Conservation (phyloP, 2,329 filamentous ascomycete genomes). For the Talaromyces sp. region DNA sequence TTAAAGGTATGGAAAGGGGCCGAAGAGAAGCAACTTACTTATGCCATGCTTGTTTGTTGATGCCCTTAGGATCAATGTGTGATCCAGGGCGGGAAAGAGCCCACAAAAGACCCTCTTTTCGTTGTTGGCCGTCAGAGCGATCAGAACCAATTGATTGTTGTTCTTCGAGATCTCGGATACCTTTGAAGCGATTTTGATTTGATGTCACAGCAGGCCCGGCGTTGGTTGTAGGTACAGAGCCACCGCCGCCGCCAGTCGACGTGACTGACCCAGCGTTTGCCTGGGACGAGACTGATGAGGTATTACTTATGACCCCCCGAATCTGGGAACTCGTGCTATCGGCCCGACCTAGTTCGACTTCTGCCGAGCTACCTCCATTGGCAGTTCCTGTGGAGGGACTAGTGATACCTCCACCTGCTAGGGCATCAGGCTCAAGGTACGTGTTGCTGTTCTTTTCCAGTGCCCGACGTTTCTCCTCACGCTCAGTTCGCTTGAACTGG, state of each 20-base stretch:
- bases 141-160: constrained; percentile 64
- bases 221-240: constrained; percentile 21
- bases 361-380: constrained; percentile 60
- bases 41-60: constrained; percentile 98
- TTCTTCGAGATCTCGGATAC: constrained; percentile 89
- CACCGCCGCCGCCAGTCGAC: constrained; percentile 24
- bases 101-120: constrained; percentile 95
- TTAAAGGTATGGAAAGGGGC: background rate
- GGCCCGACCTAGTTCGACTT: constrained; percentile 70
- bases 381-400: constrained; percentile 36
- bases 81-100: constrained; percentile 89
- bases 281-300: constrained; percentile 49
- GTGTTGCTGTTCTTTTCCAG: constrained; percentile 83
- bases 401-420: constrained; percentile 44
- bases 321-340: constrained; percentile 75
- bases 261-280: constrained; percentile 36
- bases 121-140: constrained; percentile 64
- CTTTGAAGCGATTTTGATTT: constrained; percentile 72
- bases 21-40: constrained; percentile 66
- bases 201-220: constrained; percentile 9
- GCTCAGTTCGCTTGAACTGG: constrained; percentile 89
- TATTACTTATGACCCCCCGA: constrained; percentile 53
- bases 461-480: constrained; percentile 88
- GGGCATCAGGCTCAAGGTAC: constrained; percentile 70
- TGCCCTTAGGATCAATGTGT: constrained; percentile 89